phyloP scores from a whole-genome alignment of 2,329 filamentous ascomycete genomes.

The Colletotrichum sidae region DNA sequence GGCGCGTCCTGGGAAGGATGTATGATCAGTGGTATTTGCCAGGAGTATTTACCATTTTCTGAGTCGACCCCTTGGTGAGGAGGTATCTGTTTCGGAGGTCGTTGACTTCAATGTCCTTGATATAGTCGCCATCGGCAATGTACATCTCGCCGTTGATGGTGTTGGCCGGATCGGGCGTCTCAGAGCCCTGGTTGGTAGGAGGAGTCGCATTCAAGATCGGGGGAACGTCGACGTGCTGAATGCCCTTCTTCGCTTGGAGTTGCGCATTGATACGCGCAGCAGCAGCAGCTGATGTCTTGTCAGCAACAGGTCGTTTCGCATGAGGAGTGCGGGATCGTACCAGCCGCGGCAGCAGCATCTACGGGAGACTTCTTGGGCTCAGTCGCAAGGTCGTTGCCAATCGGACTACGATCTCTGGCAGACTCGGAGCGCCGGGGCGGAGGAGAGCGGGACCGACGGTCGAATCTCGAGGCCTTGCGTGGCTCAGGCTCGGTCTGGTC shows the following conservation, averaged over 20 bases:
- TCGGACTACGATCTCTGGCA: constrained; percentile 83
- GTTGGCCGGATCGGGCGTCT: constrained; percentile 51
- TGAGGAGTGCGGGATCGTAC: constrained; percentile 56
- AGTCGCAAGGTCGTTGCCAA: constrained; percentile 59
- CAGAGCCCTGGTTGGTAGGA: constrained; percentile 54
- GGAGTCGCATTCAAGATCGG: constrained; percentile 75
- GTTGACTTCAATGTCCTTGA: constrained; percentile 99
- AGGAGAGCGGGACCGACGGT: constrained; percentile 90
- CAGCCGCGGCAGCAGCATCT: constrained; percentile 83
- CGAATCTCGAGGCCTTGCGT: constrained; percentile 83
- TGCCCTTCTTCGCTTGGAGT: constrained; percentile 86
- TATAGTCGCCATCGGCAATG: constrained; percentile 95
- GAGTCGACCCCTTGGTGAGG: constrained; percentile 95
- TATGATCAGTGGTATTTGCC: constrained; percentile 53
- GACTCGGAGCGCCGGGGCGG: constrained; percentile 74
- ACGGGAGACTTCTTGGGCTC: constrained; percentile 61
- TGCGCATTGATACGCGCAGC: constrained; percentile 89
- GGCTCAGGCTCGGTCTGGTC: constrained; percentile 90
- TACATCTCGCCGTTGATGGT: constrained; percentile 90
- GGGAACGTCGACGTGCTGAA: constrained; percentile 90
- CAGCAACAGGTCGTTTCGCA: neutral
- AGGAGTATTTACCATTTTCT: constrained; percentile 97
- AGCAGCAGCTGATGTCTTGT: constrained; percentile 75
- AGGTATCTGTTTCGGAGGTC: constrained; percentile 96
- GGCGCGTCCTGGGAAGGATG: constrained; percentile 34